phyloP scores from a whole-genome alignment of 768 basidiomycete species.

The Mrakia gelida region DNA sequence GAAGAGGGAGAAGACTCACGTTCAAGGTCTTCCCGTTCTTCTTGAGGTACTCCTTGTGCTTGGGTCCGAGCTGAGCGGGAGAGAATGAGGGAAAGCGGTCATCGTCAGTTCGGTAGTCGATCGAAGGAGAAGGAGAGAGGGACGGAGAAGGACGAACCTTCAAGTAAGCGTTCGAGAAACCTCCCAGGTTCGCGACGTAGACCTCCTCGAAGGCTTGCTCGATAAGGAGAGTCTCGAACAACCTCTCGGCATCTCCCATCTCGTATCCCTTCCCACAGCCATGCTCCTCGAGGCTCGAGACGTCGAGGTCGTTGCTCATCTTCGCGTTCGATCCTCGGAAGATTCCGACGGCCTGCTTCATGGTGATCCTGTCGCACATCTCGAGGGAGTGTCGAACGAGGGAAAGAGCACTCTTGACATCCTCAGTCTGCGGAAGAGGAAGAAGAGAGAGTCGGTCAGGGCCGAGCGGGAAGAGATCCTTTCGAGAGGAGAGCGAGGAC shows the following conservation, averaged over 20 bases:
- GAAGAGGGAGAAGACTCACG: not conserved
- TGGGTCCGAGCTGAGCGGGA: constrained; percentile 5
- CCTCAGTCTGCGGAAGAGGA: constrained; percentile 44
- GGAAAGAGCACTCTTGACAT: constrained; percentile 56
- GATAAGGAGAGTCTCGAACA: constrained; percentile 57
- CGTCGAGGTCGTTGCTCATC: constrained; percentile 51
- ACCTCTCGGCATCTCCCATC: constrained; percentile 59
- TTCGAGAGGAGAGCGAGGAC: not conserved
- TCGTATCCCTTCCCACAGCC: constrained; percentile 53
- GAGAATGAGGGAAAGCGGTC: too few relatives aligned
- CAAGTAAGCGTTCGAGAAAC: constrained; percentile 47
- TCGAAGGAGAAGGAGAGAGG: not conserved
- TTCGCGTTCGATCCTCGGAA: constrained; percentile 61
- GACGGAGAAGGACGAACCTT: constrained; percentile 32
- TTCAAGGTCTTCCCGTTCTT: constrained; percentile 9
- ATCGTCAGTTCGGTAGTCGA: not conserved
- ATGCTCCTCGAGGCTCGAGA: constrained; percentile 52
- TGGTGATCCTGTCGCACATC: constrained; percentile 56
- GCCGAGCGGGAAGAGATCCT: not conserved
- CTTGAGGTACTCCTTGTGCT: constrained; percentile 21
- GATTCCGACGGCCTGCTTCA: constrained; percentile 57
- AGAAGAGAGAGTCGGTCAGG: not conserved
- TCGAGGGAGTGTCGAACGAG: constrained; percentile 54
- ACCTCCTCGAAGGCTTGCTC: constrained; percentile 55
- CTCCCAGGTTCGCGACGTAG: constrained; percentile 48